A percentile compares a stretch with the other conserved stretches of the same genome.
These are phyloP conservation scores for Rhynchospora breviuscula DNA, from an alignment of 176 grass and related monocot genomes.

Conservation along the genomic window DNA sequence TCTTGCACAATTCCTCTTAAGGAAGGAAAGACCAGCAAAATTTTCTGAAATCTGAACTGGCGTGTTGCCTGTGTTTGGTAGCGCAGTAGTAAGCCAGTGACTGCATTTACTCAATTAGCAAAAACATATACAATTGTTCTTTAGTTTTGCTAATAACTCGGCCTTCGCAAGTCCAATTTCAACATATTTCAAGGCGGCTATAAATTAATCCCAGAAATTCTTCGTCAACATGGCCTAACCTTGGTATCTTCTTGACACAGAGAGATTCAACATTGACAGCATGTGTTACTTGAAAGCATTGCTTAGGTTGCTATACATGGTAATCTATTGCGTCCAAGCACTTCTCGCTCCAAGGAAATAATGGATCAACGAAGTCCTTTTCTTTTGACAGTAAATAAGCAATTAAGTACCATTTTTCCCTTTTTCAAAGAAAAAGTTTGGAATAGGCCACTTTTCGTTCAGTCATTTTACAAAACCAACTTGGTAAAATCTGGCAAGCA, in stretches of 20 bases:
- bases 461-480: not conserved
- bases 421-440: not conserved
- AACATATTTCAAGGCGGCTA: not conserved
- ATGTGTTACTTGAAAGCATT: conserved; percentile 16
- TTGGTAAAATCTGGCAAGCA: not conserved
- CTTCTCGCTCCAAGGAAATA: not conserved
- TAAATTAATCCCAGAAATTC: not conserved
- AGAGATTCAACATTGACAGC: not conserved
- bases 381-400: not conserved
- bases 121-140: no score
- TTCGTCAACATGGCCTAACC: not conserved
- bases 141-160: no score
- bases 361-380: conserved; percentile 2
- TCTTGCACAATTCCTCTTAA: not conserved
- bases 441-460: no score
- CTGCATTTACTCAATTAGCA: not conserved
- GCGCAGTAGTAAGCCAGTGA: no score
- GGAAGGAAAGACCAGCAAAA: not conserved
- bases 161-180: not conserved
- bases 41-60: not conserved
- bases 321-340: conserved; percentile 21
- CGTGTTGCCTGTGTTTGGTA: not conserved
- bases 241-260: not conserved
- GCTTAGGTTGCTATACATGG: not conserved
- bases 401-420: not conserved